These are phyloP conservation scores for Penicillium herquei DNA, from an alignment of 495 filamentous ascomycete species.

Conservation along the genomic window DNA sequence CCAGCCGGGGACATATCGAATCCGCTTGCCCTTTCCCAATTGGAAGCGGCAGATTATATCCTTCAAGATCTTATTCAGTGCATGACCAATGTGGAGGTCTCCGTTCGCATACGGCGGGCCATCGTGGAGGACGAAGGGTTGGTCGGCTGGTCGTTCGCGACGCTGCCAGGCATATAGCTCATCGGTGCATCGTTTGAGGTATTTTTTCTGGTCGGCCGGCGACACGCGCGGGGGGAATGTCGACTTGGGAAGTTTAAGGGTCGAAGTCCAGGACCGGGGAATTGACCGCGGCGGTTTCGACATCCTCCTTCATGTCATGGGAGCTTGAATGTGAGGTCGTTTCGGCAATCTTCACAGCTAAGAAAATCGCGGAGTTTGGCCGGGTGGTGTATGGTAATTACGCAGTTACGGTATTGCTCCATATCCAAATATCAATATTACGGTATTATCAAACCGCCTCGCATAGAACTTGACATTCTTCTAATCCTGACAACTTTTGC, in stretches of 20 bases:
- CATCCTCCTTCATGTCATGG: constrained; percentile 47
- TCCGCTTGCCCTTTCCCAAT: constrained; percentile 69
- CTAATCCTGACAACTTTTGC: too few relatives aligned
- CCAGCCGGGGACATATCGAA: constrained; percentile 94
- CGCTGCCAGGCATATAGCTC: constrained; percentile 87
- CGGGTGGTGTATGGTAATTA: background rate
- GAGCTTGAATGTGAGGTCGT: background rate
- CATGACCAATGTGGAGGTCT: constrained; percentile 92
- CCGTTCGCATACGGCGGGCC: constrained; percentile 98
- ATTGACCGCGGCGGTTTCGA: constrained; percentile 44
- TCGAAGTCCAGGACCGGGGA: constrained; percentile 57
- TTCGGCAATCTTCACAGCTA: constrained; percentile 6
- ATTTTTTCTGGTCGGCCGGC: constrained; percentile 54
- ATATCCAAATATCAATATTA: background rate
- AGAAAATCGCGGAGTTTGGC: background rate
- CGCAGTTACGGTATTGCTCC: background rate
- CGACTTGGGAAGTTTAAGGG: constrained; percentile 59
- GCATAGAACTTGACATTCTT: background rate
- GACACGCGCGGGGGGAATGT: constrained; percentile 55
- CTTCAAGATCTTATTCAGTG: constrained; percentile 95
- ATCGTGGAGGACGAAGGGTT: constrained; percentile 84
- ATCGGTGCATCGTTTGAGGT: constrained; percentile 78
- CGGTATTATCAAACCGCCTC: background rate
- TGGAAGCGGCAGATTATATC: constrained; percentile 85
- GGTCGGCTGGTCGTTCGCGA: constrained; percentile 52